phyloP scores from a whole-genome alignment of 352 stramenopile genomes.

The Globisporangium recalcitrans region DNA sequence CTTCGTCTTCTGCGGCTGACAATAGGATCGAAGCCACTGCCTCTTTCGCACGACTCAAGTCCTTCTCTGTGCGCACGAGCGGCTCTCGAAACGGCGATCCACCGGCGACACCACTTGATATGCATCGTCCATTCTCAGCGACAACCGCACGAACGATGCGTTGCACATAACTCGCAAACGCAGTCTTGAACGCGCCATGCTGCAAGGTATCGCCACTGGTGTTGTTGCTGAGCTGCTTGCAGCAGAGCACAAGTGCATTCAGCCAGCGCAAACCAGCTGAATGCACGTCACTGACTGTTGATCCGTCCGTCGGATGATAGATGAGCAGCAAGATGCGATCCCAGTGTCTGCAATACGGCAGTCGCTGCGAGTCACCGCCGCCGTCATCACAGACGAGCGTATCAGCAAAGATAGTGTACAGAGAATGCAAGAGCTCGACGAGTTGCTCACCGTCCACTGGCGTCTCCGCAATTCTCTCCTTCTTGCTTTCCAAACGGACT shows the following conservation, averaged over 20 bases:
- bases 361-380: background rate
- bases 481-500: background rate
- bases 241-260: slow-evolving; percentile 2
- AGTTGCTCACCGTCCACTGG: slow-evolving; percentile 12
- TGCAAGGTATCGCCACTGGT: background rate
- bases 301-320: background rate
- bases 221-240: background rate
- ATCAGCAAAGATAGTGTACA: slow-evolving; percentile 15
- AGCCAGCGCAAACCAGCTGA: slow-evolving; percentile 1
- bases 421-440: slow-evolving; percentile 11
- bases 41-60: slow-evolving; percentile 21
- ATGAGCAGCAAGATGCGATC: slow-evolving; percentile 8
- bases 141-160: slow-evolving; percentile 21
- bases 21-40: slow-evolving; percentile 23
- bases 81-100: slow-evolving; percentile 7
- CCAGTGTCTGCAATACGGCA: slow-evolving; percentile 9
- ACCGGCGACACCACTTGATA: slow-evolving; percentile 24
- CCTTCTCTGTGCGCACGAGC: slow-evolving; percentile 19
- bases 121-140: slow-evolving; percentile 24
- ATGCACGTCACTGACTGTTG: background rate
- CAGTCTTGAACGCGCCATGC: slow-evolving; percentile 19
- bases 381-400: slow-evolving; percentile 1
- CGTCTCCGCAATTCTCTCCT: background rate
- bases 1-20: slow-evolving; percentile 1
- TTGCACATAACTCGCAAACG: slow-evolving; percentile 26